A percentile compares a stretch with the other conserved stretches of the same genome.
Evolutionary conservation across 1,284 basidiomycete species (phyloP).

Genomic region (Papiliotrema laurentii): DNA sequence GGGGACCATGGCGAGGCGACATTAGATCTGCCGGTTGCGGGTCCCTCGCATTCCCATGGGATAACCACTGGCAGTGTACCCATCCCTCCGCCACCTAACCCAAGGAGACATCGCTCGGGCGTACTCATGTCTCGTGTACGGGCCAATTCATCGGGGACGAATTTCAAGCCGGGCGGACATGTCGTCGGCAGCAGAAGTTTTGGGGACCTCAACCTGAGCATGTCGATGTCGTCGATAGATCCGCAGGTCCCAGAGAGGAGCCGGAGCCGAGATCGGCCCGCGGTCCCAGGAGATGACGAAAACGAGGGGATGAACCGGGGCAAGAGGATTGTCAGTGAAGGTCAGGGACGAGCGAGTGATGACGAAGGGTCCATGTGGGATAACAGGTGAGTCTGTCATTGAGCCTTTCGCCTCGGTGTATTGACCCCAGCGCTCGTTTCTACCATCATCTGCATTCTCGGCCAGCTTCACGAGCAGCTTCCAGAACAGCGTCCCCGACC

Average conservation of each 20-base stretch:
- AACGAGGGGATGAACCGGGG: conserved; percentile 2
- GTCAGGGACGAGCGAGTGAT: conserved; percentile 16
- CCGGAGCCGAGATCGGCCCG: too few relatives aligned
- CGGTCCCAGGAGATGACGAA: conserved; percentile 7
- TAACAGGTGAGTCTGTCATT: conserved; percentile 39
- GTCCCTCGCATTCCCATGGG: conserved; percentile 2
- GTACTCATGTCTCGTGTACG: conserved; percentile 34
- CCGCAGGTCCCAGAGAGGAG: too few relatives aligned
- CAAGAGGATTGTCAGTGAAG: conserved; percentile 26
- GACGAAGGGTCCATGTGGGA: conserved; percentile 30
- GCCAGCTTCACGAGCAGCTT: conserved; percentile 25
- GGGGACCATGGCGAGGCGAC: neutral
- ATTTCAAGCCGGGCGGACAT: conserved; percentile 9
- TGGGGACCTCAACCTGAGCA: conserved; percentile 24
- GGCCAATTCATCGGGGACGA: conserved; percentile 23
- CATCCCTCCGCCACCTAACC: conserved; percentile 40
- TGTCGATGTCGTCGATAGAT: conserved; percentile 7
- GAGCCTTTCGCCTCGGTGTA: too few relatives aligned
- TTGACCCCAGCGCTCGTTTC: conserved; percentile 38
- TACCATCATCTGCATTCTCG: conserved; percentile 41
- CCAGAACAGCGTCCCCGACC: conserved; percentile 32
- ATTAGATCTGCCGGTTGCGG: neutral
- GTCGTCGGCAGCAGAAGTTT: conserved; percentile 32
- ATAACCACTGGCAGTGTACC: neutral
- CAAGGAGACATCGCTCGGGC: conserved; percentile 36